Percentiles rank a stretch among this genome's conserved stretches.
Evolutionary conservation across 768 basidiomycete species (phyloP).

Genomic region (Hemileccinum rubropunctum): DNA sequence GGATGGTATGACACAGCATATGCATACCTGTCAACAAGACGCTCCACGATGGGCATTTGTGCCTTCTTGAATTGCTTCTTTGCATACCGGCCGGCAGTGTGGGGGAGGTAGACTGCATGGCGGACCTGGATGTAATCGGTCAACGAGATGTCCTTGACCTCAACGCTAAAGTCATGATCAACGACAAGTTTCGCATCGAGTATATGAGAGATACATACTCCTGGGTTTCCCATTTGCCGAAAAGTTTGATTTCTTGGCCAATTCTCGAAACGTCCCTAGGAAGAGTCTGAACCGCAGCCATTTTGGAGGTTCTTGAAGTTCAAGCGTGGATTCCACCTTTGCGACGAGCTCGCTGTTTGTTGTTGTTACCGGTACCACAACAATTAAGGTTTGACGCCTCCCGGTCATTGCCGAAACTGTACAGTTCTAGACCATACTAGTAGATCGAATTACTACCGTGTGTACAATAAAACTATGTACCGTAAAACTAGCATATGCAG

Average conservation of each 20-base stretch:
- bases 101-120: conserved; percentile 95
- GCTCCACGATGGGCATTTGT: conserved; percentile 99
- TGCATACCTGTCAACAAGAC: conserved; percentile 90
- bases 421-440: conserved; percentile 23
- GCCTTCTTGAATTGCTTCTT: conserved; percentile 99
- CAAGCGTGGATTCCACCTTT: conserved; percentile 13
- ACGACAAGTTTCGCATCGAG: conserved; percentile 1
- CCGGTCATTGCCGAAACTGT: conserved; percentile 29
- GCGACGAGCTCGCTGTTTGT: conserved; percentile 27
- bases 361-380: conserved; percentile 9
- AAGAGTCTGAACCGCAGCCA: conserved; percentile 68
- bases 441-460: conserved; percentile 5
- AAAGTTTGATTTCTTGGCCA: conserved; percentile 89
- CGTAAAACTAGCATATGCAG: neutral
- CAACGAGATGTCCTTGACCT: conserved; percentile 98
- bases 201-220: conserved; percentile 64
- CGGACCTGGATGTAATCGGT: conserved; percentile 99
- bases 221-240: conserved; percentile 98
- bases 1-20: neutral
- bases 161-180: conserved; percentile 59
- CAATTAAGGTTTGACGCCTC: conserved; percentile 25
- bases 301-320: conserved; percentile 42
- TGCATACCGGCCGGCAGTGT: conserved; percentile 98
- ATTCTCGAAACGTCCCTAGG: conserved; percentile 81
- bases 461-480: conserved; percentile 8